These are phyloP conservation scores for Cantharellus anzutake DNA, from an alignment of 768 basidiomycete species.

Conservation along the genomic window DNA sequence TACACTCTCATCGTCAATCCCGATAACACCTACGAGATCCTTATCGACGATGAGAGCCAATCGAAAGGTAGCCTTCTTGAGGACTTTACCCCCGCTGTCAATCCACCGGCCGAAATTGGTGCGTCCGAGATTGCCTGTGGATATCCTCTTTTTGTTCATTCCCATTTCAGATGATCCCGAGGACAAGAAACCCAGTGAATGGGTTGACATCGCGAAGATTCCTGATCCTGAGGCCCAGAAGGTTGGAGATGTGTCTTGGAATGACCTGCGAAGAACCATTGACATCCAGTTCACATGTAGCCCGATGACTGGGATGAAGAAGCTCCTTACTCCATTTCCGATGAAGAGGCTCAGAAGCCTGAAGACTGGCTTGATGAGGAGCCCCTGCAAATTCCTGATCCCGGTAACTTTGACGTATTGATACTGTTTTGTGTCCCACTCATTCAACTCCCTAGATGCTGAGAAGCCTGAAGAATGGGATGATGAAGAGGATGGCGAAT, in stretches of 20 bases:
- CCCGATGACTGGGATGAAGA: slow-evolving; percentile 98
- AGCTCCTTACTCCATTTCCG: slow-evolving; percentile 78
- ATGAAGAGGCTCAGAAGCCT: slow-evolving; percentile 56
- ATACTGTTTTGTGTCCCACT: not conserved
- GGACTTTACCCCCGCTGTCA: slow-evolving; percentile 85
- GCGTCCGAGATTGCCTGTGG: not conserved
- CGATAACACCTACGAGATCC: slow-evolving; percentile 84
- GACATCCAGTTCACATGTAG: slow-evolving; percentile 18
- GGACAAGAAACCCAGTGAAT: slow-evolving; percentile 77
- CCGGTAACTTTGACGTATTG: slow-evolving; percentile 30
- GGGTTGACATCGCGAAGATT: slow-evolving; percentile 85
- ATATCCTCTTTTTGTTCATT: not conserved
- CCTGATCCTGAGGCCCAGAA: slow-evolving; percentile 69
- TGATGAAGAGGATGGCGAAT: slow-evolving; percentile 98
- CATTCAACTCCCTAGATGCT: slow-evolving; percentile 29
- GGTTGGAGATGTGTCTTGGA: slow-evolving; percentile 22
- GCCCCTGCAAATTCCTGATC: slow-evolving; percentile 62
- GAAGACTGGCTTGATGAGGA: slow-evolving; percentile 94
- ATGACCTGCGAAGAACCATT: not conserved
- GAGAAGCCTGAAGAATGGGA: slow-evolving; percentile 99
- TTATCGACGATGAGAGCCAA: slow-evolving; percentile 71
- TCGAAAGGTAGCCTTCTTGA: slow-evolving; percentile 72
- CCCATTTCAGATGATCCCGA: slow-evolving; percentile 46
- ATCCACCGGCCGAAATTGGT: slow-evolving; percentile 74
- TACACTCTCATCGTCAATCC: slow-evolving; percentile 90